Evolutionary conservation across 345 rosid genomes (phyloP), one percentile per base, ranked within the genome.

Genomic region (Euclidium syriacum): DNA sequence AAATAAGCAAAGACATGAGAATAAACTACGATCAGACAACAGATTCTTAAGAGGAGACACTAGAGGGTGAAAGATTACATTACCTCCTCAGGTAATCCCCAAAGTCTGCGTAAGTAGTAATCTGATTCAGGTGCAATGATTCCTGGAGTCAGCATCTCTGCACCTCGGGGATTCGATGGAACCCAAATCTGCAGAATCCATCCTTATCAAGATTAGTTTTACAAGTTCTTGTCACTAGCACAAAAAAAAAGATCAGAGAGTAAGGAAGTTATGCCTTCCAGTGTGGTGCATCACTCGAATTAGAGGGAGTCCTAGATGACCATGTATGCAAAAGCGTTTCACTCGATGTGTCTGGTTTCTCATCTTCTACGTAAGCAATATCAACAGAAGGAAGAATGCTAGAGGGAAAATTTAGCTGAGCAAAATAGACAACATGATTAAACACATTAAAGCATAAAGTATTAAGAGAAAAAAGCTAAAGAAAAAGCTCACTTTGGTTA

Each of bases 41-140:
- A 43, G 10, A 33, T 54, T 39, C 23, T 19, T 14, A 26, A 18
- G 30, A 51, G 40, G 35, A 27, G 12, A 32, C 43, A 15, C 17
- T 26, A 5, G 41, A 41, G 14, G 25, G 6, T 29, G 9, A 35
- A 23, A 32, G 20, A 40, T 11, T 32, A 23, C 9, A 65, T 62
- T 29, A 94, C 99, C 89, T 95, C 96, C 52, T 65, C 81, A 40
- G 99, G 99, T 4, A 80, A 75, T 23, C 99, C 99, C 91, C 91
- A 95, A 65, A 95, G 80, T 69, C 97, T 80, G 50, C 84, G 92
- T 20, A 73, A 20, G 75, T 81, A 81, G 20, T 77, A 81, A 62
- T 95, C 99, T 32, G 99, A 84, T 65, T 95, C 88, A 23, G 94
- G 84, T 34, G 59, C 76, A 70, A 95, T 52, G 54, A 95, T 88